These are phyloP conservation scores for Teratosphaeria viscida DNA, from an alignment of 2,329 filamentous ascomycete genomes.

Conservation along the genomic window DNA sequence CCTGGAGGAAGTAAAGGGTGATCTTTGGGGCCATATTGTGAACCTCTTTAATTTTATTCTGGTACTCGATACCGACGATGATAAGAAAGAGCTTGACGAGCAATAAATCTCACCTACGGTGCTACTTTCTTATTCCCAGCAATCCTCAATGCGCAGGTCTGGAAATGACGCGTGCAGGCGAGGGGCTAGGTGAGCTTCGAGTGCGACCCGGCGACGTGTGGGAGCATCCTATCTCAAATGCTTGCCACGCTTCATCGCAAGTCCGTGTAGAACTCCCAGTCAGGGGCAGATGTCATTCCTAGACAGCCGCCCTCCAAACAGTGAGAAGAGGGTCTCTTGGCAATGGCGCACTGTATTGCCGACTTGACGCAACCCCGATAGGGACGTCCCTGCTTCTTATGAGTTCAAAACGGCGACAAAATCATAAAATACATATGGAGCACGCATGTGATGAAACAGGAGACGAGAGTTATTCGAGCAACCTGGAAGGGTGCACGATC, in stretches of 20 bases:
- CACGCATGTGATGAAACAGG: no score
- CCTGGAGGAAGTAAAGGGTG: slow-evolving; percentile 39
- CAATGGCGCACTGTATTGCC: no score
- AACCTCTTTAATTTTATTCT: neutral
- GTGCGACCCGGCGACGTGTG: neutral
- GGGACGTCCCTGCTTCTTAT: no score
- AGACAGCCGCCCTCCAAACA: neutral
- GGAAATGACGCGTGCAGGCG: neutral
- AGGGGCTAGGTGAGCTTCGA: neutral
- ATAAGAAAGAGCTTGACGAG: neutral
- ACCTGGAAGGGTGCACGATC: neutral
- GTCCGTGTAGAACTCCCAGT: neutral
- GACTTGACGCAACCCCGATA: no score
- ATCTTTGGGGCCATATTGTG: slow-evolving; percentile 16
- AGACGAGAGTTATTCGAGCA: no score
- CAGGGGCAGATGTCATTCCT: neutral
- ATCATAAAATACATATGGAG: no score
- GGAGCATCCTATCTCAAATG: neutral
- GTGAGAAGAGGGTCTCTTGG: no score
- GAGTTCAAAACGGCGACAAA: no score
- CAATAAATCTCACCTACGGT: neutral
- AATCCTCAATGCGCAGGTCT: neutral
- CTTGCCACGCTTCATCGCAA: neutral
- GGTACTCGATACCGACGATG: neutral
- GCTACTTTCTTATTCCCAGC: neutral